Evolutionary conservation across 495 filamentous ascomycete genomes (phyloP), one percentile per base, ranked within the genome.

Genomic region (Cercophora newfieldiana): DNA sequence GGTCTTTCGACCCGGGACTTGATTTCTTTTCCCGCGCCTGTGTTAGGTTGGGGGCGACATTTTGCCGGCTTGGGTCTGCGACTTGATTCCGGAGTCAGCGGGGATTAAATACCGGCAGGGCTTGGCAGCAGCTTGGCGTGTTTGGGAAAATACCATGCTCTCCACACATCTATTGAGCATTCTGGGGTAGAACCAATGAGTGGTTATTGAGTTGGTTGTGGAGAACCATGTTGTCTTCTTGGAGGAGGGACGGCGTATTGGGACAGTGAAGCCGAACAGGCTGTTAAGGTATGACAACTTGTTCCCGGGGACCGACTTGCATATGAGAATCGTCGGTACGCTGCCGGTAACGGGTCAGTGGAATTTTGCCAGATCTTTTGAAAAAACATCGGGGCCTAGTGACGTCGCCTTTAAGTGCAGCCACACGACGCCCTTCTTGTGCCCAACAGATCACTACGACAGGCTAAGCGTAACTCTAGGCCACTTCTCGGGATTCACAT

Each of bases 11-110:
- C 50, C 50, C 21, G 50, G 50, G n/a, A 53, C 24, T 14, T 26
- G 24, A 53, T 26, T 22, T n/a, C 50, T 53, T 53, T n/a, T 22
- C 50, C 19, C 24, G 50, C 50, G 18, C 3, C 50, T n/a, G 10
- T 22, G 50, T 2, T 14, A 26, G 25, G 3, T 31, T 28, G 54
- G 54, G 54, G 26, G 47, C 31, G 58, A 44, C 58, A 66, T 66
- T 66, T 64, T 66, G 26, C 58, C 64, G 29, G 64, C 57, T 66
- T 61, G 26, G 26, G 44, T n/a, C 37, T 61, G 59, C 59, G 24
- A 28, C 21, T 22, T 61, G 18, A n/a, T 28, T 50, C 22, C 59
- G 59, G 18, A 51, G 47, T 49, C 28, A 51, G 28, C 44, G 59
- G 47, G 44, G 59, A 49, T n/a, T 48, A 61, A 61, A 49, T 61